Base-by-base conservation (phyloP, 2,329 filamentous ascomycete species). In the Dothidotthia symphoricarpi region DNA sequence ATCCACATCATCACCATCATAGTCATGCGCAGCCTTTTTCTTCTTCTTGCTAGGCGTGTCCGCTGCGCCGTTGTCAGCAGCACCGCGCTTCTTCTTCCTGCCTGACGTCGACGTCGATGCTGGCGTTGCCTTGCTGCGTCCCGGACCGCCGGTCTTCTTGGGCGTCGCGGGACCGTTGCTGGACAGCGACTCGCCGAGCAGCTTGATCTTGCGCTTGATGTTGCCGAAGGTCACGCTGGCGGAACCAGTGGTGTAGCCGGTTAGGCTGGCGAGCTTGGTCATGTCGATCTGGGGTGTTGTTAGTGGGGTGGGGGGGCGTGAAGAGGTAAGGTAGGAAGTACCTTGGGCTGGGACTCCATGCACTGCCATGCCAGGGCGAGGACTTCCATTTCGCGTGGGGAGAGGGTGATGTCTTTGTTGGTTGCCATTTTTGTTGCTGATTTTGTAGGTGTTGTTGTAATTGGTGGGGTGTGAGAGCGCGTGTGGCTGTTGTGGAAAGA, bases 321-420 rank as follows among this genome's bases (percentile, higher is more conserved):
- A 16, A 30, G 14, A 14, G 8, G 7, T 31, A 8, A 7, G 3
- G 26, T 11, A 24, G 24, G 11, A 41, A 35, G 19, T 48, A 62
- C 63, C 50, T 63, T 67, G 15, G 61, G 62, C 24, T 61, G 47
- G 0, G 12, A 29, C 2, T 63, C 58, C 43, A 67, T 52, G 38
- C 63, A 67, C 24, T 65, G 60, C 63, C 62, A 66, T 1, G 61
- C 57, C 0, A 63, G 33, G 0, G 59, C 61, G 8, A 65, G 53
- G 8, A 57, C 51, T 34, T 65, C 49, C 43, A 52, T 59, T 36
- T 65, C 61, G 11, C 58, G 51, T 10, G 55, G 2, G 1, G 53
- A 40, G 26, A 65, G 49, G 10, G 15, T 35, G 29, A 48, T 28
- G 0, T 35, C 24, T 3, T 44, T 45, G 7, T 43, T 39, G 15